Evolutionary conservation across 768 basidiomycete genomes (phyloP), one percentile per base, ranked within the genome.

Genomic region (Imleria badia): DNA sequence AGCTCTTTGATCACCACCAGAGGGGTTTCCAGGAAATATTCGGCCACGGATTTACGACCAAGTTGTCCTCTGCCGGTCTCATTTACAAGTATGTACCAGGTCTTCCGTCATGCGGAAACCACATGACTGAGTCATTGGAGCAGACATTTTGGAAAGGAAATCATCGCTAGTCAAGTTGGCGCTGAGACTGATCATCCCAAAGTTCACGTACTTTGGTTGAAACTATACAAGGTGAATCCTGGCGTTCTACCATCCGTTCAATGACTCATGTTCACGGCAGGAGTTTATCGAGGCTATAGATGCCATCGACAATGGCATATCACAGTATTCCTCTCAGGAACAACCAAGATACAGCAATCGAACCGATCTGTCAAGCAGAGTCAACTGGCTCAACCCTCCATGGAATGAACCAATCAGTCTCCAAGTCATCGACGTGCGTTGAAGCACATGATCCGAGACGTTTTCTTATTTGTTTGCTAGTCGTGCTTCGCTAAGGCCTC

Each of bases 221-320:
- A 94, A 69, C 53, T 98, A 59, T 99, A 99, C 78, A 86, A 81
- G 66, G 91, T 89, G 61, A 40, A 67, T 54, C 17, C 43, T 47
- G 10, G 15, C 23, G 19, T 40, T 2, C 14, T 11, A 46, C 15
- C 47, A 23, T 19, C 48, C 31, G 44, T 45, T 30, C 29, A 33
- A 35, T 49, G 58, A 45, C 54, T 22, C 46, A 54, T 47, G 8
- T 60, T 34, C 19, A 22, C 20, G 45, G 15, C 55, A 94, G 85
- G 91, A 94, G 68, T 94, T 96, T 65, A 88, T 99, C 42, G 96
- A 99, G 73, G 90, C 87, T 11, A 85, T 98, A 58, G 95, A 97
- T 71, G 96, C 82, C 5, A 87, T 94, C 67, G 96, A 99, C 76
- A 99, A 99, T 67, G 96, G 96, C 17, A 82, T 99, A 60, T 80